A percentile compares a stretch with the other conserved stretches of the same genome.
phyloP scores from a whole-genome alignment of 768 basidiomycete genomes.

The Coprinellus micaceus region DNA sequence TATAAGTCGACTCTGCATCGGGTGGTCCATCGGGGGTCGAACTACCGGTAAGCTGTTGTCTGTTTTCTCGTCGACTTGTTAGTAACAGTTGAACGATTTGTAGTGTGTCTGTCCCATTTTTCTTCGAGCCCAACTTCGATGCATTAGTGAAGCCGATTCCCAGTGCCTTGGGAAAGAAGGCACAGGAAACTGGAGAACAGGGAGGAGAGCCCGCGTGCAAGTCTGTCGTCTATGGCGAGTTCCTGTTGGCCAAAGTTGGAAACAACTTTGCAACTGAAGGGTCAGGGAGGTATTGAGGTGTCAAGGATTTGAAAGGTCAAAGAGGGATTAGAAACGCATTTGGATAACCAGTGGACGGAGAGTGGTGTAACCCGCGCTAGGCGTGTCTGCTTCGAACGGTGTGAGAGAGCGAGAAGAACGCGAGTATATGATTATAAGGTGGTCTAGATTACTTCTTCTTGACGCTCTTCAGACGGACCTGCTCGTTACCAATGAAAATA shows the following conservation, averaged over 20 bases:
- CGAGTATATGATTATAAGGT: background rate
- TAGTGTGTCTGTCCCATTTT: slow-evolving; percentile 84
- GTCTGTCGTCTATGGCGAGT: slow-evolving; percentile 73
- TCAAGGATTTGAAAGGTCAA: too few species aligned
- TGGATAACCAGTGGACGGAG: too few species aligned
- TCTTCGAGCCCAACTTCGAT: slow-evolving; percentile 88
- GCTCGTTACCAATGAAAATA: slow-evolving; percentile 91
- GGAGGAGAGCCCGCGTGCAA: slow-evolving; percentile 22
- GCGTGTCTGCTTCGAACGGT: too few species aligned
- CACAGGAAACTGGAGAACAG: slow-evolving; percentile 9
- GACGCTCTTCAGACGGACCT: slow-evolving; percentile 84
- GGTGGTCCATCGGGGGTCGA: slow-evolving; percentile 72
- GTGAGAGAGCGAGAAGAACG: background rate
- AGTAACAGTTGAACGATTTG: slow-evolving; percentile 42
- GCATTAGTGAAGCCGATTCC: slow-evolving; percentile 64
- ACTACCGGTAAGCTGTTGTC: slow-evolving; percentile 50
- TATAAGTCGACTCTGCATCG: slow-evolving; percentile 87
- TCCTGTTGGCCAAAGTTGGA: slow-evolving; percentile 67
- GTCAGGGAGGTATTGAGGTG: too few species aligned
- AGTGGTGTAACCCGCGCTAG: too few species aligned
- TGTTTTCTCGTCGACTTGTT: background rate
- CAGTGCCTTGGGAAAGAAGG: slow-evolving; percentile 47
- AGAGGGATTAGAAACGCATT: too few species aligned
- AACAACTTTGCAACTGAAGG: slow-evolving; percentile 54
- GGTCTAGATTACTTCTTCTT: slow-evolving; percentile 80